Conservation (phyloP, 2,329 filamentous ascomycete species). For the Coniochaeta ligniaria region DNA sequence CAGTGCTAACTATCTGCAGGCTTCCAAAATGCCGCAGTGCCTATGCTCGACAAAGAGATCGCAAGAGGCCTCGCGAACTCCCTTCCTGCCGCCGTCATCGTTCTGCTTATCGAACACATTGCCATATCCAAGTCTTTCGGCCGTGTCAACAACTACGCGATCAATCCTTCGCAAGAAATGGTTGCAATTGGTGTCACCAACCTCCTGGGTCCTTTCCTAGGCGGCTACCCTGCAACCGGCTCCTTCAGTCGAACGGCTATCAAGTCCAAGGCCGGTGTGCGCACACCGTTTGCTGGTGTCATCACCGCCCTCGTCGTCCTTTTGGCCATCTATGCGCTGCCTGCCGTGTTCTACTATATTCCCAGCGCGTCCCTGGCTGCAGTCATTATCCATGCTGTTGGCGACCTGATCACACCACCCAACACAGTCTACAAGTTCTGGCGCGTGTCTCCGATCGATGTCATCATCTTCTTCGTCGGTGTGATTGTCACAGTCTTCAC, state of each 20-base stretch:
- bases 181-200: conserved; percentile 91
- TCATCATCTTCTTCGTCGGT: conserved; percentile 87
- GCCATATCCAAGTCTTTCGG: conserved; percentile 97
- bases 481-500: conserved; percentile 85
- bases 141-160: conserved; percentile 90
- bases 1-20: conserved; percentile 35
- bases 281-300: conserved; percentile 83
- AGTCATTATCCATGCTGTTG: conserved; percentile 93
- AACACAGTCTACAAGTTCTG: conserved; percentile 94
- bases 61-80: conserved; percentile 62
- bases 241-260: conserved; percentile 96
- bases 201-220: conserved; percentile 83
- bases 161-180: conserved; percentile 92
- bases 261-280: conserved; percentile 92
- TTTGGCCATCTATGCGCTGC: conserved; percentile 81
- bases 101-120: conserved; percentile 95
- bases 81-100: conserved; percentile 80
- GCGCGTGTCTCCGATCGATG: conserved; percentile 84
- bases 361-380: conserved; percentile 72
- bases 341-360: conserved; percentile 90
- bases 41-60: conserved; percentile 58
- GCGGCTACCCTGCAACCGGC: conserved; percentile 85
- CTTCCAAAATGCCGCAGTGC: conserved; percentile 72
- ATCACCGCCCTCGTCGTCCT: conserved; percentile 83
- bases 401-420: conserved; percentile 84